Base-by-base conservation (phyloP, 2,329 filamentous ascomycete species). In the Calonectria naviculata region DNA sequence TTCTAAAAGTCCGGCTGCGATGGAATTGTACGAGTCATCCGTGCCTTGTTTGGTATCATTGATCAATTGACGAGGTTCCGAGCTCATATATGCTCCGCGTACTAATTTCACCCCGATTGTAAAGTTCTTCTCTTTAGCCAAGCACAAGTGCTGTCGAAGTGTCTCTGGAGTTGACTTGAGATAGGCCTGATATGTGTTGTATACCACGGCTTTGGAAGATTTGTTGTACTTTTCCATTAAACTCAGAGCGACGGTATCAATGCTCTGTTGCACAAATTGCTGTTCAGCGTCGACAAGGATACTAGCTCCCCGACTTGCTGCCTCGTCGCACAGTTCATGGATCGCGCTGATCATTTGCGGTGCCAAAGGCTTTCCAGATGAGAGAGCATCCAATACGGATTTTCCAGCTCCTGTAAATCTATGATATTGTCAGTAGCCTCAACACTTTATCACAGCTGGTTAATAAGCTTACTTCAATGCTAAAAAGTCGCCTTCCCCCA, bases 171-270 rank as follows among this genome's bases (percentile, higher is more conserved):
- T 87, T 52, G 80, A 80, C 77, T 87, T 87, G 19, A 91, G 84
- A 75, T 91, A 91, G 61, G 85, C 86, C 72, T 91, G 89, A 79
- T 90, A 90, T 2, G 89, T 89, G 74, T 85, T 89, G 75, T 82
- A 85, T 7, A 85, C 73, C 12, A 83, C 76, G 8, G 76, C 83
- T 3, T 75, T 72, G 6, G 78, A 76, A 19, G 83, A 75, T 0
- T 78, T 80, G 74, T 87, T 87, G 78, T 79, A 84, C 63, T 78
- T 78, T 44, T 79, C 76, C 79, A 83, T 84, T 4, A 84, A 73
- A 15, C 82, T 77, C 10, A 85, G 70, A 1, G 80, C 80, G 4
- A 79, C 74, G 4, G 71, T 47, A 58, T 79, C 76, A 24, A 85
- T 84, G 8, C 83, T 84, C 12, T 74, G 73, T 56, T 87, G 86